Conservation (phyloP, 1,284 basidiomycete species). For the Cryptococcus sp. region DNA sequence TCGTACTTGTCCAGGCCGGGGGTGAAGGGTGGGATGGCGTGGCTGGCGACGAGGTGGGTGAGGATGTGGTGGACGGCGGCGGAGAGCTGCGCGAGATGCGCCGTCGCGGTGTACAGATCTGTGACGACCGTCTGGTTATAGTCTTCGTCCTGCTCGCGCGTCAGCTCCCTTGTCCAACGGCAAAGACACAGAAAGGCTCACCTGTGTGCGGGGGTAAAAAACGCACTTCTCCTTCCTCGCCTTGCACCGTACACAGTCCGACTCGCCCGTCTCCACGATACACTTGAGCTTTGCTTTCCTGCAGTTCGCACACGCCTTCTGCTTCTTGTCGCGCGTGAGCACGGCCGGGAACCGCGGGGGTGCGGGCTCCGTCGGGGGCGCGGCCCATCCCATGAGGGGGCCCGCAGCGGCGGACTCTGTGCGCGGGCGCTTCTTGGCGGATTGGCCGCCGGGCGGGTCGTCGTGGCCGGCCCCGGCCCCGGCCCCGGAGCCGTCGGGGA, state of each 20-base stretch:
- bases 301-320: constrained; percentile 44
- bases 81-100: constrained; percentile 32
- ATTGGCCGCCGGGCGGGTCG: background rate
- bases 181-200: constrained; percentile 18
- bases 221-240: constrained; percentile 39
- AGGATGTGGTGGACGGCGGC: constrained; percentile 37
- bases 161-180: background rate
- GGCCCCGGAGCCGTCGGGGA: background rate
- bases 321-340: constrained; percentile 32
- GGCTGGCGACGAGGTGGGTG: constrained; percentile 26
- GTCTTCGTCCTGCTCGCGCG: constrained; percentile 36
- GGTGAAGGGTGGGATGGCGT: constrained; percentile 29
- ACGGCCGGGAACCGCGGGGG: constrained; percentile 10
- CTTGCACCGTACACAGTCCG: constrained; percentile 42
- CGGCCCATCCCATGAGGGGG: too few species aligned
- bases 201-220: constrained; percentile 40
- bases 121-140: constrained; percentile 39
- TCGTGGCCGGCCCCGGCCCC: background rate
- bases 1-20: constrained; percentile 23
- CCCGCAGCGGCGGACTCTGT: background rate
- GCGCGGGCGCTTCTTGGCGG: background rate
- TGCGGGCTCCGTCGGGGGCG: too few species aligned
- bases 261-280: constrained; percentile 33
- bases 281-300: constrained; percentile 45
- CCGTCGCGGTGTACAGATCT: constrained; percentile 33